Evolutionary conservation across 73 alveolate species (phyloP).

Genomic region (Symbiodinium natans): DNA sequence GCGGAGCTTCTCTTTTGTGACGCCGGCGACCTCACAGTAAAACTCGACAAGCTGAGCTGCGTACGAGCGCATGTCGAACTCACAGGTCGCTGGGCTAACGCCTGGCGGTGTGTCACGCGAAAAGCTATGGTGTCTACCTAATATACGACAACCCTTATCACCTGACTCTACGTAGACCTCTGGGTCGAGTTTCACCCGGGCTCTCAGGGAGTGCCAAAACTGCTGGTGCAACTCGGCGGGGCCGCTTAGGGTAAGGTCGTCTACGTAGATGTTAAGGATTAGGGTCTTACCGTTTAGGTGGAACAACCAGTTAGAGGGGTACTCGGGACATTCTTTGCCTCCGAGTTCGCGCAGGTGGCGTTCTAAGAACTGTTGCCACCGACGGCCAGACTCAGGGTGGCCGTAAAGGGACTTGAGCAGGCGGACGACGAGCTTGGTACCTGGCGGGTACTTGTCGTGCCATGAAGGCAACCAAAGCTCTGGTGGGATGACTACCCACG

Average conservation of each 20-base stretch:
- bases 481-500: not conserved
- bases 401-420: not conserved
- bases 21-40: not conserved
- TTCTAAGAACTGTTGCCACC: not conserved
- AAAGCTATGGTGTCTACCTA: not conserved
- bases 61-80: not conserved
- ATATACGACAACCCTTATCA: not conserved
- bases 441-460: not conserved
- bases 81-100: not conserved
- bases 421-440: not conserved
- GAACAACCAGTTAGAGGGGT: not conserved
- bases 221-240: not conserved
- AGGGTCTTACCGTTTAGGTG: not conserved
- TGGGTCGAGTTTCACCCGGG: not conserved
- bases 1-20: too few relatives aligned
- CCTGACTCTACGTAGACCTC: not conserved
- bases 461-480: constrained; percentile 2
- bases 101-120: not conserved
- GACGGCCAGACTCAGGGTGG: not conserved
- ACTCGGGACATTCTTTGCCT: not conserved
- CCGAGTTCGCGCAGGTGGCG: not conserved
- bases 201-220: not conserved
- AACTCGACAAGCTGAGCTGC: not conserved
- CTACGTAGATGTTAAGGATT: not conserved
- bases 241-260: not conserved